Evolutionary conservation across 768 basidiomycete species (phyloP), one percentile per base, ranked within the genome.

Genomic region (Boletus eberwhitei): DNA sequence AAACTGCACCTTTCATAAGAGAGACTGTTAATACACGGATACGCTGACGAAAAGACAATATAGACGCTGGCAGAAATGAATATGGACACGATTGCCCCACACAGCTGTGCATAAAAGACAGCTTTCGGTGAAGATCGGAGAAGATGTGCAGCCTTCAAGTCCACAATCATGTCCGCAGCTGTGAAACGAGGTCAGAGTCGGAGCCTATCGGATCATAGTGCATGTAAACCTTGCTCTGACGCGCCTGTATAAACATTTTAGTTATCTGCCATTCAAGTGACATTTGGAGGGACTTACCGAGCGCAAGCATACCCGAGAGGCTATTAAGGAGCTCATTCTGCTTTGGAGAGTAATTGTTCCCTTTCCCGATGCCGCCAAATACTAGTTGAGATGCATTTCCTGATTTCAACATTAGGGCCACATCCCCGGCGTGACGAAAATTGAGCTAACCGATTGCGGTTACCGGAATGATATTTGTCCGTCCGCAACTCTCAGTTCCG

Each of bases 1-100:
- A 54, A 53, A 35, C 50, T 53, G 32, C 51, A 53, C 16, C 32
- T 40, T 1, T 53, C 32, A 16, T 53, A 53, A 8, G 38, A 41
- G 14, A 35, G 32, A 17, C n/a, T 53, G 22, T 53, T 35, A 32
- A 34, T 35, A 21, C 51, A 40, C 16, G 50, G 50, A 41, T 53
- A 53, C 13, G 38, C 50, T 4, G 51, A 34, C n/a, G 52, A 39
- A 51, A 54, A 53, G 19, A 41, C 38, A 5, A 35, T n/a, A 21
- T 53, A 53, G 36, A 37, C 29, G 29, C 35, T 48, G 5, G 48
- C 21, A 5, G 49, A 53, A 24, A 53, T 38, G 52, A 41, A 54
- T 34, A 54, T 29, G n/a, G 52, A 41, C n/a, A 41, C 51, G 38
- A 41, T 38, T n/a, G 36, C 48, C 9, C 36, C 51, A 9, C 32